These are phyloP conservation scores for Volvariella volvacea DNA, from an alignment of 1,284 basidiomycete species.

Conservation along the genomic window DNA sequence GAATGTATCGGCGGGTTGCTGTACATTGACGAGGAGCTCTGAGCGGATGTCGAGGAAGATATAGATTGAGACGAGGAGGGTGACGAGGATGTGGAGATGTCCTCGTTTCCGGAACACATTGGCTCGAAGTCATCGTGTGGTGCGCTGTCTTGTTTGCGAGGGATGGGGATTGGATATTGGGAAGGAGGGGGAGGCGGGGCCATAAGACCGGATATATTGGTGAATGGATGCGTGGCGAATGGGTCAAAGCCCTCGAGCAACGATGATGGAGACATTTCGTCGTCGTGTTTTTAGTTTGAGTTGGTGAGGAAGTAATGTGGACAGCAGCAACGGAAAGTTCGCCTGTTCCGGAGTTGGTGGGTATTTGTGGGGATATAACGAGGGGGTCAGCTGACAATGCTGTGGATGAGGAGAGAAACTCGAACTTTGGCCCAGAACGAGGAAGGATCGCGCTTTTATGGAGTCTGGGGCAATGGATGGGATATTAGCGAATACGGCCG, in stretches of 20 bases:
- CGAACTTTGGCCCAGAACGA: too few species aligned
- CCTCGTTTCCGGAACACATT: conserved; percentile 2
- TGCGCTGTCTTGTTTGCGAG: conserved; percentile 13
- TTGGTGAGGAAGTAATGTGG: conserved; percentile 6
- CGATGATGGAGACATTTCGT: conserved; percentile 23
- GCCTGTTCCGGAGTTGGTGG: too few species aligned
- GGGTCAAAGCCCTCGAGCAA: conserved; percentile 51
- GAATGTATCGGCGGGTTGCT: conserved; percentile 12
- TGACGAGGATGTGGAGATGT: conserved; percentile 7
- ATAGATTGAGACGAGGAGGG: conserved; percentile 9
- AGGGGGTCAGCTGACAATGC: too few species aligned
- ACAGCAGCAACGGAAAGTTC: background rate
- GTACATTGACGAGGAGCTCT: conserved; percentile 9
- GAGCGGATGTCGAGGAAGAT: conserved; percentile 7
- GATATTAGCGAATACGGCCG: too few species aligned
- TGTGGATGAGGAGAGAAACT: too few species aligned
- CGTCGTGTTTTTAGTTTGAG: background rate
- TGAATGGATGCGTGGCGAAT: conserved; percentile 55
- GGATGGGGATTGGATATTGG: conserved; percentile 33
- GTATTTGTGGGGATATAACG: too few species aligned
- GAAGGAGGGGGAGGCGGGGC: conserved; percentile 42
- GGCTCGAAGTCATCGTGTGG: conserved; percentile 5
- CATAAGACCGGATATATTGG: conserved; percentile 43
- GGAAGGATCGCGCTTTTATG: too few species aligned
- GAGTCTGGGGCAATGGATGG: too few species aligned